Conservation (phyloP, 805 yeast species). For the Maudiozyma turicensis region DNA sequence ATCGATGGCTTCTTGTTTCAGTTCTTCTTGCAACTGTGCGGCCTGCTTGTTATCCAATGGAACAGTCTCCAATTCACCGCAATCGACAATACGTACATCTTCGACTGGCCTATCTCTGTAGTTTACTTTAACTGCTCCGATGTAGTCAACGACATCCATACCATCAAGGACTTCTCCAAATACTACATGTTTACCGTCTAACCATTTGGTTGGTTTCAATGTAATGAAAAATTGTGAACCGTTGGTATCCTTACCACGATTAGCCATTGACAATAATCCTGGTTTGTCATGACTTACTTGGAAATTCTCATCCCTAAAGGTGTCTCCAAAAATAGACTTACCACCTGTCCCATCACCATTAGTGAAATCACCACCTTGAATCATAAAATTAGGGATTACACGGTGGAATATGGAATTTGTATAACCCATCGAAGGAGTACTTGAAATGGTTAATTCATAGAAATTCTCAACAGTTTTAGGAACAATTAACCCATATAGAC, state of each 20-base stretch:
- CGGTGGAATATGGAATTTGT: conserved; percentile 83
- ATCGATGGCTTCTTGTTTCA: conserved; percentile 1
- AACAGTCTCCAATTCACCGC: conserved; percentile 11
- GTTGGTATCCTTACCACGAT: conserved; percentile 93
- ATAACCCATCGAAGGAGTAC: conserved; percentile 78
- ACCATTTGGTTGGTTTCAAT: conserved; percentile 61
- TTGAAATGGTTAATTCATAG: conserved; percentile 86
- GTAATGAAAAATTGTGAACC: conserved; percentile 94
- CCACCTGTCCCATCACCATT: conserved; percentile 93
- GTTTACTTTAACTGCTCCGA: conserved; percentile 41
- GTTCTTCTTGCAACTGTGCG: conserved; percentile 4
- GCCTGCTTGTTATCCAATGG: conserved; percentile 1
- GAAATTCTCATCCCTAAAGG: conserved; percentile 64
- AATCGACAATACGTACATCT: conserved; percentile 6
- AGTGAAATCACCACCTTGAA: conserved; percentile 82
- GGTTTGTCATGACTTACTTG: conserved; percentile 60
- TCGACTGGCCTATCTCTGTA: conserved; percentile 6
- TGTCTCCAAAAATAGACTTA: conserved; percentile 68
- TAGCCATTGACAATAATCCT: conserved; percentile 86
- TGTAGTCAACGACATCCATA: conserved; percentile 65
- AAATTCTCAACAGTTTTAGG: conserved; percentile 93
- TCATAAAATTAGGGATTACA: conserved; percentile 60
- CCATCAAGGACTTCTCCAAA: conserved; percentile 86
- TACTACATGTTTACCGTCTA: conserved; percentile 86
- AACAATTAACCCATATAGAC: conserved; percentile 74